Base-by-base conservation (phyloP, 495 filamentous ascomycete genomes). In the Elaphomyces granulatus region DNA sequence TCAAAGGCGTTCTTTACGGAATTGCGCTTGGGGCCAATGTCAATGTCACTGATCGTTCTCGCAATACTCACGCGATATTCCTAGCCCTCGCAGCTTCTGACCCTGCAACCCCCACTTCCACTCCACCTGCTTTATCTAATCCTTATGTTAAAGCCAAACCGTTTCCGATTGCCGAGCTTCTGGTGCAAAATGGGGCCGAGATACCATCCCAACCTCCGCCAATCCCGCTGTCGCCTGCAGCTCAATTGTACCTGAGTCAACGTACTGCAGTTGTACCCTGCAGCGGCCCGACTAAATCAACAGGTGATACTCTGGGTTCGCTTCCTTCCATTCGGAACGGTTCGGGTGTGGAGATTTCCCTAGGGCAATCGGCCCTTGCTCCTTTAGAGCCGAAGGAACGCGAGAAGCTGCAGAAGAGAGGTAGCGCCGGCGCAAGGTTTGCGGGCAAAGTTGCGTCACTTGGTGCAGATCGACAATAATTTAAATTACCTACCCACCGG, bases 51-150 rank as follows among this genome's bases (percentile, higher is more conserved):
- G 90, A 99, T 54, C 87, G 84, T 35, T 87, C 83, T 8, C 78
- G 88, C 18, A 81, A 78, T 36, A 93, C 86, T 0, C 87, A 92
- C 53, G 77, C 81, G 3, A 69, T 95, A 30, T 94, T 85, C 63
- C 69, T 99, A 12, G 90, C 90, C 16, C 78, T 99, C 12, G 83
- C 83, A n/a, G 87, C 88, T 1, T 87, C 90, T 0, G 90, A 98
- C 47, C 90, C 88, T 7, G 85, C 86, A 15, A 66, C 77, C 0
- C 65, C 64, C 20, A 63, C 60, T 7, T 56, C 67, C 3, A 49
- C 54, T 15, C 60, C 53, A 45, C 51, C 52, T 42, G 47, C 38
- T 53, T 28, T 37, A 19, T 26, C 51, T 45, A 52, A 43, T 48
- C 54, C 42, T 40, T 40, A 50, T 15, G 42, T 56, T 15, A 66